Conservation (phyloP, 305 asterid genomes). For the Rubia balearica region DNA sequence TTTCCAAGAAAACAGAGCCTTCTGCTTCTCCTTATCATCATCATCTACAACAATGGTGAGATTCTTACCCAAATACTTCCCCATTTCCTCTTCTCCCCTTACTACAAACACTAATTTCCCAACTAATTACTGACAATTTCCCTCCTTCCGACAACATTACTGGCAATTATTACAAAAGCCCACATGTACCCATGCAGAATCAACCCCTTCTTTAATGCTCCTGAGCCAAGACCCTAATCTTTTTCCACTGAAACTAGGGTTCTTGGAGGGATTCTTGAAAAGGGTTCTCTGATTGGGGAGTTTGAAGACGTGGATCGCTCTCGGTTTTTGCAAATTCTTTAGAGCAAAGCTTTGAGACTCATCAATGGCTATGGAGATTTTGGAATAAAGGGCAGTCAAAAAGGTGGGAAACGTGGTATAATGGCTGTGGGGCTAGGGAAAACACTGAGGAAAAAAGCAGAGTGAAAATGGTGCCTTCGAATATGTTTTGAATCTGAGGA, state of each 20-base stretch:
- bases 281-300: slow-evolving; percentile 14
- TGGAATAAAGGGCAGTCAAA: background rate
- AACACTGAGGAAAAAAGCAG: background rate
- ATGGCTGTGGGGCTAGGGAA: background rate
- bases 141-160: slow-evolving; percentile 14
- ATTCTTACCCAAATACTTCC: slow-evolving; percentile 40
- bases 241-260: background rate
- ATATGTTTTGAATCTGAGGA: slow-evolving; percentile 1
- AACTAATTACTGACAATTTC: slow-evolving; percentile 10
- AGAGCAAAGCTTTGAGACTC: background rate
- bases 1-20: slow-evolving; percentile 26
- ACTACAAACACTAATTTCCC: slow-evolving; percentile 24
- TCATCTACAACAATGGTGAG: slow-evolving; percentile 19
- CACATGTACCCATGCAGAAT: slow-evolving; percentile 13
- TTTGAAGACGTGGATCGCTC: slow-evolving; percentile 18
- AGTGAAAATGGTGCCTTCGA: background rate
- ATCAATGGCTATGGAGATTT: background rate
- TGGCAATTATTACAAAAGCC: slow-evolving; percentile 15
- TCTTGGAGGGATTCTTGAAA: slow-evolving; percentile 12
- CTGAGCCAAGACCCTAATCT: slow-evolving; percentile 5
- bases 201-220: slow-evolving; percentile 9
- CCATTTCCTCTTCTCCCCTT: slow-evolving; percentile 47
- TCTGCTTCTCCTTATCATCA: slow-evolving; percentile 37
- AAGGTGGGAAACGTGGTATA: slow-evolving; percentile 8
- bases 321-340: background rate